phyloP scores from a whole-genome alignment of 2,329 filamentous ascomycete species.

The Albifimbria verrucaria region DNA sequence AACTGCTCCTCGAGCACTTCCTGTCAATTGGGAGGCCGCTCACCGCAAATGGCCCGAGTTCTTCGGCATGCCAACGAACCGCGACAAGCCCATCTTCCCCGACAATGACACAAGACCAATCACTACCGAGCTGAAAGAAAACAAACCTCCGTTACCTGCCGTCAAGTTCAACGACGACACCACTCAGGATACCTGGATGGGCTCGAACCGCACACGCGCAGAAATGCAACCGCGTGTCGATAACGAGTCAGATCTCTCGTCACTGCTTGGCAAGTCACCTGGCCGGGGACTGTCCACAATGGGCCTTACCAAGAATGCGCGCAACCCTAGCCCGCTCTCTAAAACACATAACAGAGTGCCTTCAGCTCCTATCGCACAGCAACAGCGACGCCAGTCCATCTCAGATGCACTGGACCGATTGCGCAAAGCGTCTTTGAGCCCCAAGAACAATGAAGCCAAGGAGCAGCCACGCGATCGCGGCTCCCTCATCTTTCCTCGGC shows the following conservation, averaged over 20 bases:
- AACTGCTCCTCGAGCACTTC: constrained; percentile 34
- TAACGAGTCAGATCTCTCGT: constrained; percentile 48
- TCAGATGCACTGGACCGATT: constrained; percentile 31
- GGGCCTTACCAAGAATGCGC: constrained; percentile 22
- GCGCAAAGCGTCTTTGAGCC: constrained; percentile 32
- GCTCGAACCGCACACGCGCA: constrained; percentile 38
- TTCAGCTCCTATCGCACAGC: constrained; percentile 20
- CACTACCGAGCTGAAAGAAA: constrained; percentile 40
- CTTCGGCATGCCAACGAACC: constrained; percentile 37
- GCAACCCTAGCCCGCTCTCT: constrained; percentile 34
- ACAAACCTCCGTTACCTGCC: constrained; percentile 33
- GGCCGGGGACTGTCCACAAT: constrained; percentile 21
- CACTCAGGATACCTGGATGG: constrained; percentile 37
- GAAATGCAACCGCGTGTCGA: constrained; percentile 55
- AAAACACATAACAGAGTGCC: constrained; percentile 29
- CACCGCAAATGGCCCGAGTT: constrained; percentile 53
- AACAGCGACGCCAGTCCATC: constrained; percentile 26
- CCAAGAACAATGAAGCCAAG: constrained; percentile 19
- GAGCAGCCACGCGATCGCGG: constrained; percentile 17
- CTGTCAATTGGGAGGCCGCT: constrained; percentile 42
- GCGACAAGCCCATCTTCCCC: constrained; percentile 19
- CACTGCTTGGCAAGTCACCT: constrained; percentile 38
- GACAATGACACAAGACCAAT: constrained; percentile 29
- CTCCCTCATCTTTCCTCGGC: constrained; percentile 35
- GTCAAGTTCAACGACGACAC: constrained; percentile 38